Base-by-base conservation (phyloP, 768 basidiomycete species). In the Mycena galericulata region DNA sequence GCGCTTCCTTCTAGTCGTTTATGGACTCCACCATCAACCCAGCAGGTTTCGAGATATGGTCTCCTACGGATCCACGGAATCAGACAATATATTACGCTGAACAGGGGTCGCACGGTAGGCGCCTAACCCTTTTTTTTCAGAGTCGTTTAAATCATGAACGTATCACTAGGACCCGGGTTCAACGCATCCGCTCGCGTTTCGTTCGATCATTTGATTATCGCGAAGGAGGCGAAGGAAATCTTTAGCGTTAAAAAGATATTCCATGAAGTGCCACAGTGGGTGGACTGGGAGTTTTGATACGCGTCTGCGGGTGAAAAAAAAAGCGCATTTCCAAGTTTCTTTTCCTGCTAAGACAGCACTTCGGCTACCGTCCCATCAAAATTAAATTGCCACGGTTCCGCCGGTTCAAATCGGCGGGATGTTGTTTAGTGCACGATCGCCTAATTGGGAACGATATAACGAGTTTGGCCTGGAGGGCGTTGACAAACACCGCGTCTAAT, bases 11-110 rank as follows among this genome's bases (percentile, higher is more conserved):
- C 34, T 53, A 70, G 69, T 70, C 69, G 24, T 70, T 27, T 56
- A 85, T 85, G 84, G 83, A 85, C 53, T 74, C 79, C 6, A 81
- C 78, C 50, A 77, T 85, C 30, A n/a, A 75, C 9, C 75, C 81
- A 2, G 73, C 65, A 4, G 83, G 84, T 43, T 70, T 67, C 55
- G 43, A 66, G 41, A 70, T 70, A 32, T 70, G 69, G 69, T 43
- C 69, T 10, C 65, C 61, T 12, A 66, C 59, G 1, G 69, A 70
- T 34, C 69, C 69, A 4, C 59, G 69, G 29, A 70, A 70, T 47
- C 54, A 66, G 47, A 80, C 84, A 15, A 78, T 78, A 5, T 80
- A 78, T 61, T 84, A 79, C 50, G 84, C 83, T 0, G 84, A 86
- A 66, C 80, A 65, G 54, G 71, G 68, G 14, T 84, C 84, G 1